A percentile compares a stretch with the other conserved stretches of the same genome.
Conservation (phyloP, 169 alveolate genomes). For the Theileria sp. region DNA sequence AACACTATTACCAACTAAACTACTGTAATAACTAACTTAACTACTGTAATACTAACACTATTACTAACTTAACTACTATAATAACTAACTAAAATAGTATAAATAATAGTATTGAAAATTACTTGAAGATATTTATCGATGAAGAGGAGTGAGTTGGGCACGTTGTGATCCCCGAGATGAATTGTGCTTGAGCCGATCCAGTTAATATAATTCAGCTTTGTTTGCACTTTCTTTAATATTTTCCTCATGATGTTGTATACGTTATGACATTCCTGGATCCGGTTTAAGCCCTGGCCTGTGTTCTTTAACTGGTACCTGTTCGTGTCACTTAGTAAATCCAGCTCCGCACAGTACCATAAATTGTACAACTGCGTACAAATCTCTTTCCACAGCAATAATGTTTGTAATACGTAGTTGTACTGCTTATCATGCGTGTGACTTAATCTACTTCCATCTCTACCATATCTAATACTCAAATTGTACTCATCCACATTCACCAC, state of each 20-base stretch:
- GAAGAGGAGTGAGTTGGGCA: constrained; percentile 90
- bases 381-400: constrained; percentile 89
- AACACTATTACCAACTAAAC: no score
- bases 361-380: constrained; percentile 85
- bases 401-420: constrained; percentile 86
- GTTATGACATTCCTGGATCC: constrained; percentile 77
- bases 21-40: constrained; percentile 1
- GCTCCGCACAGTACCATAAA: constrained; percentile 89
- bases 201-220: constrained; percentile 67
- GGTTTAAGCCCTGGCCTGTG: constrained; percentile 89
- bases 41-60: no score
- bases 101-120: not conserved
- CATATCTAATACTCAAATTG: constrained; percentile 75
- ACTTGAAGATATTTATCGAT: constrained; percentile 89
- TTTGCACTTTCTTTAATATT: constrained; percentile 81
- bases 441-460: constrained; percentile 81
- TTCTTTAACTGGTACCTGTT: constrained; percentile 82
- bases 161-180: constrained; percentile 90
- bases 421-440: constrained; percentile 88
- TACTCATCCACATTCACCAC: constrained; percentile 5
- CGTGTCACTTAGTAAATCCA: constrained; percentile 81
- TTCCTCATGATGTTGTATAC: constrained; percentile 78
- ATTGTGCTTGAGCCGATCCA: constrained; percentile 92
- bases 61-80: no score
- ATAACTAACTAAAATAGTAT: not conserved